Evolutionary conservation across 148 eudicot genomes (phyloP).

Genomic region (Oxyria digyna): DNA sequence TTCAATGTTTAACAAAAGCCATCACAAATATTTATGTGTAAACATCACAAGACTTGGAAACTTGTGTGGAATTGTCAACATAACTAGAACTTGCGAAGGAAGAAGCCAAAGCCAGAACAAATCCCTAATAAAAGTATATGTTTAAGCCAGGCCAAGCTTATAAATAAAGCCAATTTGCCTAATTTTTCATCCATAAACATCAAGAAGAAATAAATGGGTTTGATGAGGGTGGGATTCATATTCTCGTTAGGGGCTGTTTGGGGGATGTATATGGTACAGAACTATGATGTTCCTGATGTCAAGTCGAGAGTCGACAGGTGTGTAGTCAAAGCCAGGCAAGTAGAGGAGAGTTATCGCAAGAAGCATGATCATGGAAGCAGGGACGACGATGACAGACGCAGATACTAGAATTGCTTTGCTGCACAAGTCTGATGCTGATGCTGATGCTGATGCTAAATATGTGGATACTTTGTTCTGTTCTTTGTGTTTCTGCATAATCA

Average conservation of each 20-base stretch:
- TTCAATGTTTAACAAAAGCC: no score
- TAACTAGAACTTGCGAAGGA: not conserved
- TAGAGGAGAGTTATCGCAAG: constrained; percentile 20
- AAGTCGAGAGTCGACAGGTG: constrained; percentile 7
- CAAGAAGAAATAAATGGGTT: constrained; percentile 3
- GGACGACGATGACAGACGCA: not conserved
- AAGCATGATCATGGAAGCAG: not conserved
- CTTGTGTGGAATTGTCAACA: not conserved
- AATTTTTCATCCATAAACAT: not conserved
- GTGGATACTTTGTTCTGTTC: not conserved
- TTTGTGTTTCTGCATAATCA: not conserved
- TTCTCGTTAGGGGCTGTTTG: constrained; percentile 15
- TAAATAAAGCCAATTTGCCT: not conserved
- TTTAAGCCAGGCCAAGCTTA: not conserved
- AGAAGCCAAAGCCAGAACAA: not conserved
- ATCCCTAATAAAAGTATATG: not conserved
- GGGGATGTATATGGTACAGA: constrained; percentile 17
- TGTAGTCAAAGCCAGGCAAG: not conserved
- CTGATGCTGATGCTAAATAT: not conserved
- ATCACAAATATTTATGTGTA: not conserved
- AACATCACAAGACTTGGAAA: not conserved
- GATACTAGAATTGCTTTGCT: not conserved
- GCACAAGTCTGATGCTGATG: not conserved
- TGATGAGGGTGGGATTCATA: constrained; percentile 11
- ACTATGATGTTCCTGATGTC: constrained; percentile 16